phyloP scores from a whole-genome alignment of 768 basidiomycete species.

The Termitomyces titanicus region DNA sequence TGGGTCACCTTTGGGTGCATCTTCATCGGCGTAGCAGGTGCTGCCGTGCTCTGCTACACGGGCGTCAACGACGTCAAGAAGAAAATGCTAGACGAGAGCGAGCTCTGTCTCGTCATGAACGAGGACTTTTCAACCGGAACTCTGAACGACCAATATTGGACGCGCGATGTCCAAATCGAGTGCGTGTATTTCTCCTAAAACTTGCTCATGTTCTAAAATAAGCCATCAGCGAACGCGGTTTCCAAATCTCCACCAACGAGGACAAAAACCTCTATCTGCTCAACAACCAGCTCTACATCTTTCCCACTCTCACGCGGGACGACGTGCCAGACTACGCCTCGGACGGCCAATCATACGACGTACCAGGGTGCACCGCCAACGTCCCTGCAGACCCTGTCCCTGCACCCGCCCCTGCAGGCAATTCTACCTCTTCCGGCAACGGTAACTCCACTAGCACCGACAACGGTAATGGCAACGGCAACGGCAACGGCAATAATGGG shows the following conservation, averaged over 20 bases:
- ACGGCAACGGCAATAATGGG: neutral
- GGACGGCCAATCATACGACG: constrained; percentile 61
- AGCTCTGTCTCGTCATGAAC: constrained; percentile 61
- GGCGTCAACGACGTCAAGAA: constrained; percentile 40
- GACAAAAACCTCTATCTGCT: constrained; percentile 62
- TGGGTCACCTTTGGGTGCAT: constrained; percentile 51
- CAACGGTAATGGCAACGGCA: neutral
- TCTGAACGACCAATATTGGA: constrained; percentile 54
- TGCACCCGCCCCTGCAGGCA: neutral
- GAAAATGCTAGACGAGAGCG: constrained; percentile 35
- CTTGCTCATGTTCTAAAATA: too few species aligned
- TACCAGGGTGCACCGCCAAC: constrained; percentile 58
- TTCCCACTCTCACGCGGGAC: constrained; percentile 76
- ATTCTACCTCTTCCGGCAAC: constrained; percentile 10
- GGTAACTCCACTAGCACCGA: neutral
- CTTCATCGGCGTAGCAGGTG: constrained; percentile 49
- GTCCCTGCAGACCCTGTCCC: neutral
- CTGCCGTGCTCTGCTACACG: constrained; percentile 50
- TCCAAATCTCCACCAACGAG: constrained; percentile 70
- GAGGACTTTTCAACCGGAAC: constrained; percentile 57
- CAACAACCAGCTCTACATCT: constrained; percentile 71
- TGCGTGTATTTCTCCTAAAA: constrained; percentile 21
- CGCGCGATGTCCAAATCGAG: constrained; percentile 67
- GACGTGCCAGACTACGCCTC: constrained; percentile 40
- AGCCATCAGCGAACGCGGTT: constrained; percentile 55